Evolutionary conservation across 495 filamentous ascomycete species (phyloP).

Genomic region (Hypoxylon rickii): DNA sequence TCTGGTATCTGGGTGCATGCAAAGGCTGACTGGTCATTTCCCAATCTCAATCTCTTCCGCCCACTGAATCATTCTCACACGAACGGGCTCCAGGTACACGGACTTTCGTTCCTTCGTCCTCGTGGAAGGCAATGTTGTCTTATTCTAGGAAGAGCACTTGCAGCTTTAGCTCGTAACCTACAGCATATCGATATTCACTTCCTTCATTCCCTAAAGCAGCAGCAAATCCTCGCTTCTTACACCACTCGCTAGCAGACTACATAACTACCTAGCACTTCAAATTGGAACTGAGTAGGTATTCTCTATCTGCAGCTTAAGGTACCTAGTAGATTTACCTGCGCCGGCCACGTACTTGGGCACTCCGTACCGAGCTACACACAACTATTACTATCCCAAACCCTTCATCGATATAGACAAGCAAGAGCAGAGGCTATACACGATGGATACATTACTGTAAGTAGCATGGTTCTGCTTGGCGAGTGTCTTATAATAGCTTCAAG

Average conservation of each 20-base stretch:
- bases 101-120: too few relatives aligned
- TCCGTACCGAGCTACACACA: too few relatives aligned
- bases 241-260: too few relatives aligned
- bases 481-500: too few relatives aligned
- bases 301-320: too few relatives aligned
- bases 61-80: neutral
- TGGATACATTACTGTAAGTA: slow-evolving; percentile 84
- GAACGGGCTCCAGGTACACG: neutral
- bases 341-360: too few relatives aligned
- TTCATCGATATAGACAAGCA: neutral
- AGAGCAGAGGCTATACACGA: slow-evolving; percentile 38
- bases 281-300: too few relatives aligned
- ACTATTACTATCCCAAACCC: neutral
- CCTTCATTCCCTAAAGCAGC: too few relatives aligned
- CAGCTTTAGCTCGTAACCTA: neutral
- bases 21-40: neutral
- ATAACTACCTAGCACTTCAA: too few relatives aligned
- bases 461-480: too few relatives aligned
- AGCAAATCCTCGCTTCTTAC: slow-evolving; percentile 1
- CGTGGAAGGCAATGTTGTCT: neutral
- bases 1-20: neutral
- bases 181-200: slow-evolving; percentile 1
- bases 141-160: slow-evolving; percentile 2
- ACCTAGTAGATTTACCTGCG: too few relatives aligned
- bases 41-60: too few relatives aligned